A percentile compares a stretch with the other conserved stretches of the same genome.
Conservation (phyloP, 164 flowering plant genomes). For the Liquidambar formosana region DNA sequence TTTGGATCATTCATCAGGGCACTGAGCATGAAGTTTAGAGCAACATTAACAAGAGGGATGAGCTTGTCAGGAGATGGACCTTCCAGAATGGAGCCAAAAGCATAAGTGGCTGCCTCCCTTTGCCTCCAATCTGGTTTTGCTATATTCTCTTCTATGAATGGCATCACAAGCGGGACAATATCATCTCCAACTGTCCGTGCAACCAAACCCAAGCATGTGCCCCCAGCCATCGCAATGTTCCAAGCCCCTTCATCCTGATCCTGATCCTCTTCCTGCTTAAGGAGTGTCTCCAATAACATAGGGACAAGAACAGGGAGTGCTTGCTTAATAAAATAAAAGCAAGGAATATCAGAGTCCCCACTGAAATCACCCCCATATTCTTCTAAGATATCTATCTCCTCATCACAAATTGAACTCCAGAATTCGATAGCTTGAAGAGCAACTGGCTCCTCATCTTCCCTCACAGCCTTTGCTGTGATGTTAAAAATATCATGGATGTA, state of each 20-base stretch:
- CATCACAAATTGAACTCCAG: slow-evolving; percentile 72
- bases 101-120: slow-evolving; percentile 71
- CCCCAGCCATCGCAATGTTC: slow-evolving; percentile 77
- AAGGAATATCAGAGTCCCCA: slow-evolving; percentile 56
- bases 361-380: slow-evolving; percentile 57
- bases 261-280: slow-evolving; percentile 70
- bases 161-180: slow-evolving; percentile 62
- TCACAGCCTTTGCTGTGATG: slow-evolving; percentile 62
- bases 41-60: slow-evolving; percentile 49
- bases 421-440: slow-evolving; percentile 71
- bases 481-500: slow-evolving; percentile 58
- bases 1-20: slow-evolving; percentile 59
- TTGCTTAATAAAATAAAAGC: slow-evolving; percentile 64
- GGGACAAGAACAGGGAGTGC: slow-evolving; percentile 65
- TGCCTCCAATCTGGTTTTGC: slow-evolving; percentile 69
- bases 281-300: slow-evolving; percentile 54
- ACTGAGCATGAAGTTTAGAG: slow-evolving; percentile 54
- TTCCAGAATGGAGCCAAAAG: slow-evolving; percentile 65
- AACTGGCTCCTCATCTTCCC: slow-evolving; percentile 66
- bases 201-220: slow-evolving; percentile 68
- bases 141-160: slow-evolving; percentile 62
- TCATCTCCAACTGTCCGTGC: too few relatives aligned
- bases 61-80: slow-evolving; percentile 65
- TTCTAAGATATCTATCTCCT: slow-evolving; percentile 60
- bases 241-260: slow-evolving; percentile 72